phyloP scores from a whole-genome alignment of 2,329 filamentous ascomycete genomes.

The Hypoxylon sp. region DNA sequence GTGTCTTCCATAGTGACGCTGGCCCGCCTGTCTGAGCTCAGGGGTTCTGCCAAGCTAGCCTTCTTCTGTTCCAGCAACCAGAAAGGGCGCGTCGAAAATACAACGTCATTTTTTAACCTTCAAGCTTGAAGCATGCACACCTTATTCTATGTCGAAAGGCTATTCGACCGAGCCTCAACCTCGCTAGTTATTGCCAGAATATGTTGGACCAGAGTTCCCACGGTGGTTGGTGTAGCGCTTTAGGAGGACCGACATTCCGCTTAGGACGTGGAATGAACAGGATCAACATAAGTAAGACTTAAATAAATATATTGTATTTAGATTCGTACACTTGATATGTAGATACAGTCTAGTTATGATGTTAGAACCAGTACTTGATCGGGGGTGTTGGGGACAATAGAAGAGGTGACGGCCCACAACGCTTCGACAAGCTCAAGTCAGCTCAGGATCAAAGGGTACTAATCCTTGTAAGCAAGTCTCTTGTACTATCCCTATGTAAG shows the following conservation, averaged over 20 bases:
- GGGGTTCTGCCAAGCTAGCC: constrained; percentile 2
- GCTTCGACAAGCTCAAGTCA: neutral
- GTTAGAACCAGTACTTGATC: neutral
- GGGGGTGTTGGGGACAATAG: neutral
- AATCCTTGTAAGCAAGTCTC: neutral
- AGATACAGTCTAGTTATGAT: neutral
- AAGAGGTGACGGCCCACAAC: neutral
- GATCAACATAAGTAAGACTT: neutral
- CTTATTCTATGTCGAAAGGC: neutral
- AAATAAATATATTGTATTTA: neutral
- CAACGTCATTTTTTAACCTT: neutral
- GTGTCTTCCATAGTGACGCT: constrained; percentile 9
- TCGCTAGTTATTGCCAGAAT: constrained; percentile 17
- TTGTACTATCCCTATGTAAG: no score
- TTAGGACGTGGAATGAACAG: neutral
- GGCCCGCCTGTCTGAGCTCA: constrained; percentile 7
- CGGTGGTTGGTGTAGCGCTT: neutral
- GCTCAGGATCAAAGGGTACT: neutral
- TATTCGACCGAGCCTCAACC: neutral
- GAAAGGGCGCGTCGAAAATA: neutral
- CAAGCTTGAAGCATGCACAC: neutral
- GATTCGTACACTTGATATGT: neutral
- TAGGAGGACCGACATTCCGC: neutral
- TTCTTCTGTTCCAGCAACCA: neutral
- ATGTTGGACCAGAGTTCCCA: neutral